Conservation (phyloP, 768 basidiomycete genomes). For the Cantharellus anzutake region DNA sequence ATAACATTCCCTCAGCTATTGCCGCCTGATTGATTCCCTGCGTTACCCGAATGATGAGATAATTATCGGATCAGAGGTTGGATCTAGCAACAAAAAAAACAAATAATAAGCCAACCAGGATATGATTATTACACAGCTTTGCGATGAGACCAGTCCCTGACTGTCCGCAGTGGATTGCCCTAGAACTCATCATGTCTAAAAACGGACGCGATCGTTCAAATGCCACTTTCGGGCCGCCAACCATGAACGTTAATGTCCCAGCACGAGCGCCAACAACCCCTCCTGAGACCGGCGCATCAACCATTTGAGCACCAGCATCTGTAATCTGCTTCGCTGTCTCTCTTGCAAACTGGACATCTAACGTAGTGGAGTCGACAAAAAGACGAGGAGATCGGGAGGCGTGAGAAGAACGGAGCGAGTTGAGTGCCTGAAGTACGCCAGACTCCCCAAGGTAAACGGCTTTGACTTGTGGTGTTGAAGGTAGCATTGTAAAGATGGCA, state of each 20-base stretch:
- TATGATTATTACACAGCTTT: slow-evolving; percentile 73
- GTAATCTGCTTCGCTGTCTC: slow-evolving; percentile 38
- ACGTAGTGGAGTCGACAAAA: slow-evolving; percentile 79
- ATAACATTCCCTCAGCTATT: slow-evolving; percentile 77
- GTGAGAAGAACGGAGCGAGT: slow-evolving; percentile 23
- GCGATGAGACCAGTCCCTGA: slow-evolving; percentile 70
- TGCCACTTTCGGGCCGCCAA: slow-evolving; percentile 49
- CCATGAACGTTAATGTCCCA: slow-evolving; percentile 78
- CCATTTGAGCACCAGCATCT: slow-evolving; percentile 44
- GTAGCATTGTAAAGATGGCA: slow-evolving; percentile 77
- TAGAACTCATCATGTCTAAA: slow-evolving; percentile 52
- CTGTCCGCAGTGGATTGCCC: slow-evolving; percentile 66
- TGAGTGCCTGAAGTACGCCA: slow-evolving; percentile 3
- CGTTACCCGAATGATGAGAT: not conserved
- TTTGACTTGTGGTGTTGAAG: slow-evolving; percentile 75
- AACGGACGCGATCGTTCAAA: slow-evolving; percentile 39
- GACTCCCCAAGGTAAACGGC: slow-evolving; percentile 38
- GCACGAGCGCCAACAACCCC: slow-evolving; percentile 83
- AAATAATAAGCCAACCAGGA: slow-evolving; percentile 18
- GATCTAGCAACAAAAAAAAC: not conserved
- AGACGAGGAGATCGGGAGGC: slow-evolving; percentile 24
- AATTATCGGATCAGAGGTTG: slow-evolving; percentile 18
- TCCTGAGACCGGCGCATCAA: slow-evolving; percentile 90
- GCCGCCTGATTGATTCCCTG: slow-evolving; percentile 61
- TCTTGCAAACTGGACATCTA: slow-evolving; percentile 61